Percentiles rank a stretch among this genome's conserved stretches.
phyloP scores from a whole-genome alignment of 176 grass and related monocot species.

The Poa annua region DNA sequence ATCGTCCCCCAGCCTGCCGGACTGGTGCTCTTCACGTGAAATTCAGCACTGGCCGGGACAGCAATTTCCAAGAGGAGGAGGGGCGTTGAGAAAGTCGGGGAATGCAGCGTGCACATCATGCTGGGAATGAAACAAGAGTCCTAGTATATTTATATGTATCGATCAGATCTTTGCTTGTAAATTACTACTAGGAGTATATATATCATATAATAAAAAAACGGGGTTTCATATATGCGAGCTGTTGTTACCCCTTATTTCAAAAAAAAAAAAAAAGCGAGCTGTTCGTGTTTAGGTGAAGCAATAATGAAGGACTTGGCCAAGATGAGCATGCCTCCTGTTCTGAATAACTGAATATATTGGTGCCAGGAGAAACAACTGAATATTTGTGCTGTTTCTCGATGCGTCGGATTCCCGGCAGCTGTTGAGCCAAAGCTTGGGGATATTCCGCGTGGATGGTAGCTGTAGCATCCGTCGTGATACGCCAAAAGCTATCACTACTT shows the following conservation, averaged over 20 bases:
- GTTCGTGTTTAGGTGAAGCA: background rate
- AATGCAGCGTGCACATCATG: conserved; percentile 41
- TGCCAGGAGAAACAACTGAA: background rate
- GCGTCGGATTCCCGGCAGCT: conserved; percentile 35
- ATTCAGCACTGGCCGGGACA: conserved; percentile 34
- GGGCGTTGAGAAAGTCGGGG: background rate
- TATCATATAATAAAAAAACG: conserved; percentile 40
- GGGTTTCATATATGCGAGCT: conserved; percentile 41
- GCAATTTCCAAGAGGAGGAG: conserved; percentile 29
- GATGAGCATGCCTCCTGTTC: conserved; percentile 21
- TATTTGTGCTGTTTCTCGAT: conserved; percentile 29
- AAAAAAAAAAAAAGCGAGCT: no score
- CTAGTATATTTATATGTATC: conserved; percentile 40
- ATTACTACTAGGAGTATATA: conserved; percentile 39
- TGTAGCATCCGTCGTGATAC: background rate
- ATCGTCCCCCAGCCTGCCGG: background rate
- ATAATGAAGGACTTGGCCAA: conserved; percentile 20
- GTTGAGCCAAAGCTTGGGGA: conserved; percentile 34
- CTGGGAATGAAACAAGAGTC: conserved; percentile 9
- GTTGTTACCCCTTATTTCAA: no score
- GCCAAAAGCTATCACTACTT: conserved; percentile 25
- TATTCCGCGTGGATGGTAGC: conserved; percentile 31
- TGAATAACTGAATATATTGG: background rate
- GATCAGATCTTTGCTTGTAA: conserved; percentile 53
- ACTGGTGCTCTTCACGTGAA: conserved; percentile 37